Conservation (phyloP, 1,284 basidiomycete genomes). For the Ceratobasidium papillatum region DNA sequence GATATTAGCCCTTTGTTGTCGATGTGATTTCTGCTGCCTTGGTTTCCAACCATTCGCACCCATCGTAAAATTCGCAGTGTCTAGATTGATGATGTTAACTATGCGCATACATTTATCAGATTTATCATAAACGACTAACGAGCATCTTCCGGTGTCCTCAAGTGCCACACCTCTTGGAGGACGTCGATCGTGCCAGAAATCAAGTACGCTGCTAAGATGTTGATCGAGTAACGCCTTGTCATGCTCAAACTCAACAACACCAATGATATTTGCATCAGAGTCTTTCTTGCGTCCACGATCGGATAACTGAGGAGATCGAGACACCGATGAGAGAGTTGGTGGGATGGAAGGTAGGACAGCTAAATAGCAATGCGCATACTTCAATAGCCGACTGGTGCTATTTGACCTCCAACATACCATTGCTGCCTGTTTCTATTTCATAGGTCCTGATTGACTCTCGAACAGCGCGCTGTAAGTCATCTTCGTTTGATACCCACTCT, state of each 20-base stretch:
- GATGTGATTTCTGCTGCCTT: conserved; percentile 58
- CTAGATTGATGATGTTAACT: conserved; percentile 52
- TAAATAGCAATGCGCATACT: too few species aligned
- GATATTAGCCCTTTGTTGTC: not conserved
- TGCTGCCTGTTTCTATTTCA: not conserved
- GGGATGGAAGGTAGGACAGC: conserved; percentile 36
- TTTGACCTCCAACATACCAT: not conserved
- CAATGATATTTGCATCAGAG: conserved; percentile 62
- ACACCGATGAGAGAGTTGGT: conserved; percentile 13
- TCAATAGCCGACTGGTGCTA: not conserved
- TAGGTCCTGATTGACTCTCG: conserved; percentile 15
- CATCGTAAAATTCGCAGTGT: conserved; percentile 78
- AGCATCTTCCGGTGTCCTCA: conserved; percentile 69
- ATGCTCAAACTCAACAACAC: conserved; percentile 68
- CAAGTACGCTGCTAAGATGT: conserved; percentile 66
- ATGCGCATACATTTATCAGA: not conserved
- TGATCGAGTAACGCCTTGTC: conserved; percentile 64
- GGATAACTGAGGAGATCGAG: not conserved
- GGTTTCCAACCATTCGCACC: conserved; percentile 84
- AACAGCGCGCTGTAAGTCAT: conserved; percentile 28
- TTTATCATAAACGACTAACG: conserved; percentile 58
- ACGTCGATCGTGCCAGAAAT: conserved; percentile 79
- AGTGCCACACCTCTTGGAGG: conserved; percentile 72
- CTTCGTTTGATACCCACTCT: not conserved
- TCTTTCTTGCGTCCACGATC: not conserved